Percentiles rank a stretch among this genome's conserved stretches.
Conservation (phyloP, 768 basidiomycete species). For the Symmetrospora coprosmae region DNA sequence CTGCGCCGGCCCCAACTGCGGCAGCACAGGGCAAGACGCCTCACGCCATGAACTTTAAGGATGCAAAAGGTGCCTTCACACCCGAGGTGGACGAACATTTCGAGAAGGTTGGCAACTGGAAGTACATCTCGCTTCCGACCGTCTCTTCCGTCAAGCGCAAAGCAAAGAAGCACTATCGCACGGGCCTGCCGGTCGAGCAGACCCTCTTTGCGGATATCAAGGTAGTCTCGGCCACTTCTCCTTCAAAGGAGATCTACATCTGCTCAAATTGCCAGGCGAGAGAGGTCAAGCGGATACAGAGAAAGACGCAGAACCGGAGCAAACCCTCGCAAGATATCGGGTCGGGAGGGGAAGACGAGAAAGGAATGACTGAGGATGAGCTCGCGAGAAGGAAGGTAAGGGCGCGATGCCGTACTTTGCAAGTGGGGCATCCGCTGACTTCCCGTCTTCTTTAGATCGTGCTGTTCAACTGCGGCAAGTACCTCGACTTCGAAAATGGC, state of each 20-base stretch:
- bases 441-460: constrained; percentile 50
- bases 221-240: constrained; percentile 67
- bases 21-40: not conserved
- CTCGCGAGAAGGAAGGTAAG: constrained; percentile 38
- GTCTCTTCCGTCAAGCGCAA: constrained; percentile 72
- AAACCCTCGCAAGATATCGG: constrained; percentile 35
- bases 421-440: constrained; percentile 12
- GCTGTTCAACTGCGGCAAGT: constrained; percentile 85
- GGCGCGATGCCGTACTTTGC: constrained; percentile 39
- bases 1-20: too few relatives aligned
- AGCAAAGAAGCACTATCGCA: constrained; percentile 68
- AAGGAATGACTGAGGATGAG: constrained; percentile 40
- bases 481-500: constrained; percentile 75
- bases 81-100: constrained; percentile 7
- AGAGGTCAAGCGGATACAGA: constrained; percentile 78
- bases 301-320: constrained; percentile 52
- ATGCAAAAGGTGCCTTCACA: constrained; percentile 22
- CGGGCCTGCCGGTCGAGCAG: constrained; percentile 56
- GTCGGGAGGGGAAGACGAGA: constrained; percentile 53
- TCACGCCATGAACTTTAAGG: not conserved
- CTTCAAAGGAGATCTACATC: constrained; percentile 59
- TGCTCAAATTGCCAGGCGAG: constrained; percentile 79
- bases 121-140: constrained; percentile 64
- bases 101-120: constrained; percentile 62
- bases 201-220: constrained; percentile 57